phyloP scores from a whole-genome alignment of 306 rosid species.

The Fragaria ananassa region DNA sequence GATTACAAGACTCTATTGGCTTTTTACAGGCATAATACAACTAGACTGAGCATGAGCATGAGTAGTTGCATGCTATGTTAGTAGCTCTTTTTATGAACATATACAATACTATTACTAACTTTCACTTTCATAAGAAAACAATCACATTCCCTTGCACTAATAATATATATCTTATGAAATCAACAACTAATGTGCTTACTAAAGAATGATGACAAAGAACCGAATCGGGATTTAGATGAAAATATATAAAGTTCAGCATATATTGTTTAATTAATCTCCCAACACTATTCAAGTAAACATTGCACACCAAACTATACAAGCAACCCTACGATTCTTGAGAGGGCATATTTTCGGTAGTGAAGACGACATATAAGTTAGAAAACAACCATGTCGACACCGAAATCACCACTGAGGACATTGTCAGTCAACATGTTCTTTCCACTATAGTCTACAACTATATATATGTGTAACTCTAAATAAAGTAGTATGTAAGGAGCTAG shows the following conservation, averaged over 20 bases:
- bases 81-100: no score
- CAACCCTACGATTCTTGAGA: slow-evolving; percentile 4
- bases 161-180: no score
- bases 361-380: neutral
- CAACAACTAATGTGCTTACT: neutral
- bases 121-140: no score
- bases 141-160: no score
- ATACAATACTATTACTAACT: no score
- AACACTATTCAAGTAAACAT: neutral
- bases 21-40: no score
- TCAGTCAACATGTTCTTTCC: slow-evolving; percentile 3
- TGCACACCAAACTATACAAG: neutral
- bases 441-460: neutral
- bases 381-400: neutral
- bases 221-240: neutral
- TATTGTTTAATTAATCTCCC: neutral
- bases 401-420: neutral
- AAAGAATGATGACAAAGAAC: neutral
- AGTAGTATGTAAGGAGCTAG: neutral
- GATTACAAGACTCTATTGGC: no score
- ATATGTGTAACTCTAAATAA: neutral
- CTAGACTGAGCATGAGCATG: no score
- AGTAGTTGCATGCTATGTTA: no score
- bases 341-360: neutral
- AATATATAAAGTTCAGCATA: neutral